Evolutionary conservation across 352 stramenopile genomes (phyloP), one percentile per base, ranked within the genome.

Genomic region (Pythium biforme): DNA sequence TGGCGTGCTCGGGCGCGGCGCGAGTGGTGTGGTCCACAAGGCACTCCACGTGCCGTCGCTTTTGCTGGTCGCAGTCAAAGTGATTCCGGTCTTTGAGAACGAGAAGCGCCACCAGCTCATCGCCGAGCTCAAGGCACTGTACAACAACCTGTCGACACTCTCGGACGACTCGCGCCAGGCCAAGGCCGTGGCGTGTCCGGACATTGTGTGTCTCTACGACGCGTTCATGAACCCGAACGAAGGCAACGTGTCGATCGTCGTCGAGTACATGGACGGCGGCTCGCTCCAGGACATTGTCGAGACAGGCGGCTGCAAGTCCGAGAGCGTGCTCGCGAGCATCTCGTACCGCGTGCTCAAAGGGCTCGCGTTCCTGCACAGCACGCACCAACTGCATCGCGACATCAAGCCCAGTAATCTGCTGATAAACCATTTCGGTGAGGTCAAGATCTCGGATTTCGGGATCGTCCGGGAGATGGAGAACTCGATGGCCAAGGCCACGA

Each of bases 221-320:
- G 94, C 93, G 14, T 98, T 96, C 74, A 96, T 94, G 81, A 96
- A 96, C 68, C 86, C 87, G 5, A 90, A 94, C 47, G 85, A 95
- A 50, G 86, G 89, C 11, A 94, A 90, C 39, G 90, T 98, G 23
- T 96, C 83, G 0, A 97, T 98, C 45, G 88, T 98, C n/a, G 83
- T 98, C 43, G 94, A 98, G 70, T 98, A 97, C 69, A 98, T 98
- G 93, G 87, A 97, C 53, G 93, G 88, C n/a, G 94, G 94, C 15
- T 97, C 88, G 31, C 77, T 98, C 2, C 88, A 98, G 64, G 92
- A 97, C 49, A 93, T 97, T 29, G 89, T 98, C 19, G 83, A 97
- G 48, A 89, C 76, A 7, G 90, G 90, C 22, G 90, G 89, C 22
- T 96, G 84, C 65, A 90, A 81, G 27, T 88, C 81, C 34, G 93